Conservation (phyloP, 2,329 filamentous ascomycete species). For the Lecanicillium sp. region DNA sequence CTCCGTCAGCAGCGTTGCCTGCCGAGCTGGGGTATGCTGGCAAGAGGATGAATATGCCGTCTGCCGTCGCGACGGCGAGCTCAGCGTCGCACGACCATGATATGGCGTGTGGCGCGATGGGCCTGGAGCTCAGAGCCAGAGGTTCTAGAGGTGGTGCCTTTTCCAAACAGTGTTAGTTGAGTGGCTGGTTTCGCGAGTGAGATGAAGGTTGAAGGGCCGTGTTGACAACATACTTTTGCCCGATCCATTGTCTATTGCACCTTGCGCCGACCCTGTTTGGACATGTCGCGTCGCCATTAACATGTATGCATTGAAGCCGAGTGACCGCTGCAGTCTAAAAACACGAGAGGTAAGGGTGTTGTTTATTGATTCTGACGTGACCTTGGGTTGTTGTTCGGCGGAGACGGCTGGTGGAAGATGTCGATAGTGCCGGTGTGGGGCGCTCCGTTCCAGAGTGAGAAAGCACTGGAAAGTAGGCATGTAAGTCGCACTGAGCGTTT, state of each 20-base stretch:
- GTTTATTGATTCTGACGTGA: too few relatives aligned
- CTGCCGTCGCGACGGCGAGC: constrained; percentile 6
- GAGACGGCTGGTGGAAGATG: too few relatives aligned
- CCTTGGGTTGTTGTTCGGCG: too few relatives aligned
- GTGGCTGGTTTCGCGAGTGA: background rate
- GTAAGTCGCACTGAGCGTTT: too few relatives aligned
- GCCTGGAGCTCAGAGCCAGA: constrained; percentile 33
- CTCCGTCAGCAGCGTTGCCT: background rate
- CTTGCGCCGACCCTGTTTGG: too few relatives aligned
- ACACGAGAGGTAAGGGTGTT: too few relatives aligned
- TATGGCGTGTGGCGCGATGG: constrained; percentile 33
- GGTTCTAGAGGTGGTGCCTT: constrained; percentile 35
- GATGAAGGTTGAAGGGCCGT: constrained; percentile 16
- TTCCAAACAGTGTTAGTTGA: background rate
- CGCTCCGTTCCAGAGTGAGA: too few relatives aligned
- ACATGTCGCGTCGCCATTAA: too few relatives aligned
- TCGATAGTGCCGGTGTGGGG: too few relatives aligned
- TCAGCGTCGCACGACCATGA: constrained; percentile 9
- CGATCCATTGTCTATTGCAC: constrained; percentile 12
- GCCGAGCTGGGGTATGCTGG: constrained; percentile 5
- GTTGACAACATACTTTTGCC: constrained; percentile 13
- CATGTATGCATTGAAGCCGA: too few relatives aligned
- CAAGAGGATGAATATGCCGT: constrained; percentile 5
- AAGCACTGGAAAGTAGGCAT: too few relatives aligned
- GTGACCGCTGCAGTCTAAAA: too few relatives aligned